Conservation (phyloP, 208 protist species). For the Acanthamoeba culbertsoni region DNA sequence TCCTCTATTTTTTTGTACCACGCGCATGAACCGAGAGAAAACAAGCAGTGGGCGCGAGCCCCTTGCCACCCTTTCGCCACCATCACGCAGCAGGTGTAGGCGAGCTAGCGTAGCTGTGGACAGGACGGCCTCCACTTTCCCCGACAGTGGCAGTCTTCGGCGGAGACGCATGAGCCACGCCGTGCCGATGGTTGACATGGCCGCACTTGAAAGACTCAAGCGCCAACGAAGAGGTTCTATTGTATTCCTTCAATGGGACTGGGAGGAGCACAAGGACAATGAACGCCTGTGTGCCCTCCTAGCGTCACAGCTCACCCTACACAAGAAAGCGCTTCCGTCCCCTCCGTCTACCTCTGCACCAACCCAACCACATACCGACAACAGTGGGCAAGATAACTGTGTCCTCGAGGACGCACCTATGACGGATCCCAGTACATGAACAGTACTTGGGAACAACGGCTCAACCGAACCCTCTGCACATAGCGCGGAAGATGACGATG, state of each 20-base stretch:
- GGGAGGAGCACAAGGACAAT: neutral
- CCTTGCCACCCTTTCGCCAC: neutral
- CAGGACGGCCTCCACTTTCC: neutral
- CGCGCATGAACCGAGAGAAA: too few relatives aligned
- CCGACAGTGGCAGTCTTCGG: neutral
- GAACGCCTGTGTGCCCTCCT: constrained; percentile 34
- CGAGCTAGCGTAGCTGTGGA: neutral
- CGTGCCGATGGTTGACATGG: neutral
- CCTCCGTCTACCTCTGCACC: neutral
- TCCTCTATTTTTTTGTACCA: too few relatives aligned
- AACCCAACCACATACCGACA: neutral
- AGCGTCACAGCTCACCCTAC: neutral
- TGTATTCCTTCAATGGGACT: constrained; percentile 38
- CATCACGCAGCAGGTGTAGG: neutral
- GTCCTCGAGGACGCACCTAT: neutral
- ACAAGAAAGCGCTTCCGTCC: neutral
- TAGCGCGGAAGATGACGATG: too few relatives aligned
- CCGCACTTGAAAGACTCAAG: neutral
- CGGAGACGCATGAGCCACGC: constrained; percentile 8
- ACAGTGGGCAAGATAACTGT: neutral
- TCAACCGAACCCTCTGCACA: too few relatives aligned
- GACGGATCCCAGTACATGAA: neutral
- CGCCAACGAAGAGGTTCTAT: neutral
- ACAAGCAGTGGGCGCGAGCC: neutral
- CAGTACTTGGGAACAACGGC: too few relatives aligned